A percentile compares a stretch with the other conserved stretches of the same genome.
Conservation (phyloP, 768 basidiomycete species). For the Calocera viscosa region DNA sequence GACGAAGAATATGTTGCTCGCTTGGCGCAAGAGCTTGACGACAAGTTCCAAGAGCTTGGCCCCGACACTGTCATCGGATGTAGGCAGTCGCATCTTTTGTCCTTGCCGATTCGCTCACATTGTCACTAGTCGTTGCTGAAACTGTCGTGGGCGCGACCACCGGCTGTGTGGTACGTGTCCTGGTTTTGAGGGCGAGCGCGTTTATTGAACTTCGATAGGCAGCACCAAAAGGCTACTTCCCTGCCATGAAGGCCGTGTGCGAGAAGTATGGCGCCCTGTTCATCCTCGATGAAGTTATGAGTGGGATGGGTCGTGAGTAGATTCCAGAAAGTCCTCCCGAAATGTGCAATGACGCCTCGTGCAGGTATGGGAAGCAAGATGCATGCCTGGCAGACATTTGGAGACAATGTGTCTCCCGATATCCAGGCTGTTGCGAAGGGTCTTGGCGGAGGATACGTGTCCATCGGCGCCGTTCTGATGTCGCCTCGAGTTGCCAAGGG, state of each 20-base stretch:
- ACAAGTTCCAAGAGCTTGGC: constrained; percentile 72
- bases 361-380: constrained; percentile 66
- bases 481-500: constrained; percentile 58
- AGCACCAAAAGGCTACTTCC: constrained; percentile 10
- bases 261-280: constrained; percentile 39
- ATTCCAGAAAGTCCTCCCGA: background rate
- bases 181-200: background rate
- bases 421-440: constrained; percentile 84
- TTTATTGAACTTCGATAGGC: background rate
- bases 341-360: background rate
- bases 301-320: constrained; percentile 72
- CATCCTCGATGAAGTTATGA: constrained; percentile 87
- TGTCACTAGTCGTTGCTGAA: constrained; percentile 55
- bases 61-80: constrained; percentile 73
- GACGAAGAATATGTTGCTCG: constrained; percentile 71
- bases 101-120: background rate
- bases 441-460: constrained; percentile 76
- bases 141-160: constrained; percentile 81
- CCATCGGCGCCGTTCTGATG: constrained; percentile 72
- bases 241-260: constrained; percentile 41
- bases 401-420: constrained; percentile 67
- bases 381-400: constrained; percentile 76
- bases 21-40: constrained; percentile 66
- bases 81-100: constrained; percentile 28
- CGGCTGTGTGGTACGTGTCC: constrained; percentile 52